Evolutionary conservation across 2,329 filamentous ascomycete species (phyloP).

Genomic region (Fusarium aywerte): DNA sequence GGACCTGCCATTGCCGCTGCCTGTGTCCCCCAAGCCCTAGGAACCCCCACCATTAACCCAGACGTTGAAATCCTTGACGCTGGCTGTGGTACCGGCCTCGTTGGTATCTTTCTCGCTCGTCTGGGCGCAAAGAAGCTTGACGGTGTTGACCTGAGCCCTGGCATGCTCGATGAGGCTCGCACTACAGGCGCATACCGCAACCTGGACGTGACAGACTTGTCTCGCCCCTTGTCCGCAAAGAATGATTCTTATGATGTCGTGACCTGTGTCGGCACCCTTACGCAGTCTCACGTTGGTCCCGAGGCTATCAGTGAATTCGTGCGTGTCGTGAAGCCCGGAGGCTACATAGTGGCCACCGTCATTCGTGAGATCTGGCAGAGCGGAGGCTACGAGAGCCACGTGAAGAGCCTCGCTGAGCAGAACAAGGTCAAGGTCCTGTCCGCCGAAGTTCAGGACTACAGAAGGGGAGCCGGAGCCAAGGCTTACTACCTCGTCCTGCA

Average conservation of each 20-base stretch:
- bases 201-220: conserved; percentile 59
- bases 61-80: conserved; percentile 59
- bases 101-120: conserved; percentile 59
- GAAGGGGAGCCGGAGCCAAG: conserved; percentile 46
- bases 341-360: conserved; percentile 63
- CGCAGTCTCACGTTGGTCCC: conserved; percentile 65
- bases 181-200: conserved; percentile 59
- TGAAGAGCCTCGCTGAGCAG: conserved; percentile 47
- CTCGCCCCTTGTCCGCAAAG: conserved; percentile 52
- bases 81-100: conserved; percentile 67
- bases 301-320: conserved; percentile 61
- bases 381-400: conserved; percentile 59
- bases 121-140: conserved; percentile 59
- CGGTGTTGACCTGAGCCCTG: conserved; percentile 62
- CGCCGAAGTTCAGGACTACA: conserved; percentile 49
- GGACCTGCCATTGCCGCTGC: conserved; percentile 54
- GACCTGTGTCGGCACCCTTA: conserved; percentile 66
- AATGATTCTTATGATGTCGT: conserved; percentile 61
- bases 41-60: conserved; percentile 40
- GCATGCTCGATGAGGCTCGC: conserved; percentile 65
- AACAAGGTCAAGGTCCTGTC: conserved; percentile 47
- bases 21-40: conserved; percentile 49
- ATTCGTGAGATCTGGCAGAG: conserved; percentile 61
- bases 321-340: conserved; percentile 58
- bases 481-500: conserved; percentile 49